phyloP scores from a whole-genome alignment of 805 yeast species.

The Suhomyces pyralidae region DNA sequence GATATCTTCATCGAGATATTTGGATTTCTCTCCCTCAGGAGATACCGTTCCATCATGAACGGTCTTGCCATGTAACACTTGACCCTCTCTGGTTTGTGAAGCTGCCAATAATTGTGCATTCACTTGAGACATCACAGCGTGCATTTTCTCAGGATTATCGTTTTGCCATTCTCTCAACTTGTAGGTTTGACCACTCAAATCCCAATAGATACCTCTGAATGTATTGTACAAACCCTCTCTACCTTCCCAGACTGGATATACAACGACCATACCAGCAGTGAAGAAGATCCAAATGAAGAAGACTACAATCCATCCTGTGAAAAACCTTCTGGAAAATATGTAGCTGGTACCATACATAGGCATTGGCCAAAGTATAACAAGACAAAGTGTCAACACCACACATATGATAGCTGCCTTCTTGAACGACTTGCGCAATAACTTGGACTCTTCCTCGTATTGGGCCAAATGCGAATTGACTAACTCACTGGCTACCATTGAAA shows the following conservation, averaged over 20 bases:
- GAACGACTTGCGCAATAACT: slow-evolving; percentile 52
- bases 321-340: slow-evolving; percentile 69
- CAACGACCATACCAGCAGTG: slow-evolving; percentile 57
- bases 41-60: slow-evolving; percentile 15
- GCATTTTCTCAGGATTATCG: slow-evolving; percentile 68
- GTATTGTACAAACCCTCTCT: slow-evolving; percentile 63
- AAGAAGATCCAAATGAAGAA: slow-evolving; percentile 78
- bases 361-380: slow-evolving; percentile 85
- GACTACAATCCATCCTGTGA: slow-evolving; percentile 87
- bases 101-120: slow-evolving; percentile 27
- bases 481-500: slow-evolving; percentile 38
- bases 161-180: slow-evolving; percentile 77
- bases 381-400: slow-evolving; percentile 55
- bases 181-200: slow-evolving; percentile 67
- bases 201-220: slow-evolving; percentile 82
- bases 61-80: slow-evolving; percentile 25
- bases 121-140: slow-evolving; percentile 68
- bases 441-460: slow-evolving; percentile 47
- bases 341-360: slow-evolving; percentile 86
- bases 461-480: slow-evolving; percentile 26
- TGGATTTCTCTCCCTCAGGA: neutral
- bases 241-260: slow-evolving; percentile 76
- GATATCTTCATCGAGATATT: slow-evolving; percentile 15
- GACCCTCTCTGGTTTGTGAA: slow-evolving; percentile 9
- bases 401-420: slow-evolving; percentile 62